Percentiles rank a stretch among this genome's conserved stretches.
Evolutionary conservation across 257 asterid genomes (phyloP).

Genomic region (Sherardia arvensis): DNA sequence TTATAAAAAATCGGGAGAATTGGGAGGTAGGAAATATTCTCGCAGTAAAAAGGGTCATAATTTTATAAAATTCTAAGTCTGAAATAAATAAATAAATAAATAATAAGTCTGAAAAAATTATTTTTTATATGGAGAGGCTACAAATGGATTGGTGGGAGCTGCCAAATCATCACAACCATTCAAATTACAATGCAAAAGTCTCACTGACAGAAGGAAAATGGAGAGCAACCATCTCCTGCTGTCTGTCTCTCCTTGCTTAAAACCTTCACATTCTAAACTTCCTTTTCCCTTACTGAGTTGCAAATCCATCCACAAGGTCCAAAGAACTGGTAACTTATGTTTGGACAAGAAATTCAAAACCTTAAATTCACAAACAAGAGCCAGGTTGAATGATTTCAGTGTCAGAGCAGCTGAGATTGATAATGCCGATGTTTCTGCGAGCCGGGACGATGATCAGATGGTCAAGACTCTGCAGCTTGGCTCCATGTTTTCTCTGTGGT

Average conservation of each 20-base stretch:
- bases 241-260: slow-evolving; percentile 37
- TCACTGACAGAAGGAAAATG: slow-evolving; percentile 24
- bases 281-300: neutral
- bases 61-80: too few species aligned
- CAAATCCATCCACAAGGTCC: neutral
- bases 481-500: slow-evolving; percentile 68
- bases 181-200: slow-evolving; percentile 6
- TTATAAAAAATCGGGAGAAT: too few species aligned
- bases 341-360: neutral
- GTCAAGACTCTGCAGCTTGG: slow-evolving; percentile 44
- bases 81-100: too few species aligned
- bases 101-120: too few species aligned
- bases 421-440: slow-evolving; percentile 16
- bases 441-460: slow-evolving; percentile 8
- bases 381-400: slow-evolving; percentile 14
- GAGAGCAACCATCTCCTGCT: slow-evolving; percentile 25
- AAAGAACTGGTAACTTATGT: neutral
- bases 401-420: slow-evolving; percentile 38
- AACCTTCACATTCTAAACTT: slow-evolving; percentile 15
- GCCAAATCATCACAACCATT: slow-evolving; percentile 4
- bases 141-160: neutral
- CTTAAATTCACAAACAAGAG: neutral
- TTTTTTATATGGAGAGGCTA: too few species aligned
- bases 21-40: too few species aligned
- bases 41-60: too few species aligned